These are phyloP conservation scores for Phaeosphaeriaceae sp. DNA, from an alignment of 2,329 filamentous ascomycete species.

Conservation along the genomic window DNA sequence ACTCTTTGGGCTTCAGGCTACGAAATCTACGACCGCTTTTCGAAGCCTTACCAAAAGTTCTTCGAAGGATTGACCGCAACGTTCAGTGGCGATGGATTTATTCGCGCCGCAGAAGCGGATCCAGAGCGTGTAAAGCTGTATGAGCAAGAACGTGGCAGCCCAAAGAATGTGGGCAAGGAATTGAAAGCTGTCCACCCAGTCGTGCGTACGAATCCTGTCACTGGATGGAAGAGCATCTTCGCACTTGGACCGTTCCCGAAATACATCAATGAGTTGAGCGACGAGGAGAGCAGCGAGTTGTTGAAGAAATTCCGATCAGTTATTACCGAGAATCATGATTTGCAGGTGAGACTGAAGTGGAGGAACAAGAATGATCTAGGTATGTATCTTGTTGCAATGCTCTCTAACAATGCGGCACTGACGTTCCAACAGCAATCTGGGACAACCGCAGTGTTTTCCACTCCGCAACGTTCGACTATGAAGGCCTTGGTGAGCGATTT, in stretches of 20 bases:
- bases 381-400: neutral
- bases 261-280: constrained; percentile 48
- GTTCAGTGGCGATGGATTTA: constrained; percentile 29
- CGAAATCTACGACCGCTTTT: constrained; percentile 44
- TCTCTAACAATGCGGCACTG: neutral
- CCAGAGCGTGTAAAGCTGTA: constrained; percentile 18
- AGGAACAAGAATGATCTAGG: constrained; percentile 21
- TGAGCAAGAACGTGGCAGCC: constrained; percentile 26
- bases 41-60: constrained; percentile 27
- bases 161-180: constrained; percentile 28
- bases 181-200: constrained; percentile 35
- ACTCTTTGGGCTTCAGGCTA: constrained; percentile 55
- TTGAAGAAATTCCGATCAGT: constrained; percentile 12
- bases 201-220: constrained; percentile 41
- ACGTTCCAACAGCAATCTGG: constrained; percentile 46
- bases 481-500: constrained; percentile 18
- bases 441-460: constrained; percentile 44
- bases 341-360: constrained; percentile 52
- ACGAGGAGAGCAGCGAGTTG: constrained; percentile 35
- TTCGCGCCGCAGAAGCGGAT: constrained; percentile 14
- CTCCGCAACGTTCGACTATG: constrained; percentile 27
- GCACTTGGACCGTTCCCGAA: constrained; percentile 31
- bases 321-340: constrained; percentile 50
- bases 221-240: constrained; percentile 45
- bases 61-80: constrained; percentile 35